Conservation (phyloP, 345 rosid genomes). For the Theobroma cacao region DNA sequence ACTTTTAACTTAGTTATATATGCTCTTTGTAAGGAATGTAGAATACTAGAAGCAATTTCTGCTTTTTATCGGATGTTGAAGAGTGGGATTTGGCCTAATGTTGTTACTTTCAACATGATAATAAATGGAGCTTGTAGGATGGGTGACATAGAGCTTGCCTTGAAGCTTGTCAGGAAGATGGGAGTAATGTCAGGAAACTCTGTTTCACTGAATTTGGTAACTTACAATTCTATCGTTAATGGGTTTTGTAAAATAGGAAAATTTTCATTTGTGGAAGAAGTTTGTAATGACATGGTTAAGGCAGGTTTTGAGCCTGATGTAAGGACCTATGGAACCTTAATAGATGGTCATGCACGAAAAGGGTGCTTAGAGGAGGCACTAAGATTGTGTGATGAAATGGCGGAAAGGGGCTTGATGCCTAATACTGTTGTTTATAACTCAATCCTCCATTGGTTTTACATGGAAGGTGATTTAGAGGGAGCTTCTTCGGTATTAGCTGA, state of each 20-base stretch:
- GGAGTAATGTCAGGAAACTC: conserved; percentile 39
- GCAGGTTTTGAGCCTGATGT: conserved; percentile 50
- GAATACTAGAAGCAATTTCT: conserved; percentile 46
- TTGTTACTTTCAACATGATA: conserved; percentile 67
- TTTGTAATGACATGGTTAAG: conserved; percentile 44
- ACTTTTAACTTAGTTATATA: conserved; percentile 61
- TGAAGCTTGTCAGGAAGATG: conserved; percentile 44
- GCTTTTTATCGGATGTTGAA: conserved; percentile 58
- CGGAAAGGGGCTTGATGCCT: conserved; percentile 47
- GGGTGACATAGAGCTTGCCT: conserved; percentile 40
- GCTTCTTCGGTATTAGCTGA: conserved; percentile 41
- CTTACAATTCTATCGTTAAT: conserved; percentile 54
- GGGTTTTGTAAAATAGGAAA: conserved; percentile 62
- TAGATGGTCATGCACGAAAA: conserved; percentile 56
- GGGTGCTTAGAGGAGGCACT: conserved; percentile 53
- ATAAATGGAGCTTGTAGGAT: conserved; percentile 57
- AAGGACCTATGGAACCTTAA: conserved; percentile 66
- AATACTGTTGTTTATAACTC: conserved; percentile 56
- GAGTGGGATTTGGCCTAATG: conserved; percentile 60
- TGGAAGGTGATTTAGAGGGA: conserved; percentile 52
- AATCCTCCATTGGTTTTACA: conserved; percentile 54
- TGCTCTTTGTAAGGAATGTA: conserved; percentile 54
- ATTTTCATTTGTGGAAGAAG: conserved; percentile 39
- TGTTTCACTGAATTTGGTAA: conserved; percentile 51
- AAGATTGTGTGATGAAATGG: conserved; percentile 60